These are phyloP conservation scores for Trypethelium eluteriae DNA, from an alignment of 495 filamentous ascomycete species.

Conservation along the genomic window DNA sequence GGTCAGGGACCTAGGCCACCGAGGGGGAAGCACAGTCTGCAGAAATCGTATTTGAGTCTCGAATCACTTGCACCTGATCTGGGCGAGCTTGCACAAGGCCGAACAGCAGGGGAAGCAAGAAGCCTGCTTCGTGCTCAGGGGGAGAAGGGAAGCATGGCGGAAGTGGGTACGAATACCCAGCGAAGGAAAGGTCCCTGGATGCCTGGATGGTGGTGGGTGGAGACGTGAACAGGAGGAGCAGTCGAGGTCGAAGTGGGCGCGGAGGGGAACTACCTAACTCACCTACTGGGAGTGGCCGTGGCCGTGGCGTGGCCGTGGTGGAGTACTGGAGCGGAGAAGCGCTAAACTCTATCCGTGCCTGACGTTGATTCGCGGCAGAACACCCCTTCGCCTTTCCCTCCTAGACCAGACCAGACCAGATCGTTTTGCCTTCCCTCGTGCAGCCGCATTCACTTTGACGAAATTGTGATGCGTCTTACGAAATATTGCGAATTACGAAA, in stretches of 20 bases:
- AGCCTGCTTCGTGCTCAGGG: background rate
- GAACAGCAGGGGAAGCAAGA: background rate
- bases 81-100: background rate
- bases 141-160: background rate
- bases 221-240: background rate
- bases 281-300: too few relatives aligned
- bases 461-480: conserved; percentile 1
- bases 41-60: background rate
- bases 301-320: background rate
- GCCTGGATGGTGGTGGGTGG: too few relatives aligned
- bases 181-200: background rate
- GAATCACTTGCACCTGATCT: background rate
- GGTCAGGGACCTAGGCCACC: background rate
- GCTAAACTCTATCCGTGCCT: conserved; percentile 3
- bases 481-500: background rate
- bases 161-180: background rate
- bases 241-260: background rate
- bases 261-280: background rate
- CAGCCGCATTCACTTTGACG: background rate
- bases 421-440: background rate
- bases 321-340: conserved; percentile 5
- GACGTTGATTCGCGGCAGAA: background rate
- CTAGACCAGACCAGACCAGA: background rate
- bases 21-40: background rate
- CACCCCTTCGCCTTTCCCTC: background rate